Evolutionary conservation across 2,329 filamentous ascomycete species (phyloP).

Genomic region (Penicillium fuscoglaucum): DNA sequence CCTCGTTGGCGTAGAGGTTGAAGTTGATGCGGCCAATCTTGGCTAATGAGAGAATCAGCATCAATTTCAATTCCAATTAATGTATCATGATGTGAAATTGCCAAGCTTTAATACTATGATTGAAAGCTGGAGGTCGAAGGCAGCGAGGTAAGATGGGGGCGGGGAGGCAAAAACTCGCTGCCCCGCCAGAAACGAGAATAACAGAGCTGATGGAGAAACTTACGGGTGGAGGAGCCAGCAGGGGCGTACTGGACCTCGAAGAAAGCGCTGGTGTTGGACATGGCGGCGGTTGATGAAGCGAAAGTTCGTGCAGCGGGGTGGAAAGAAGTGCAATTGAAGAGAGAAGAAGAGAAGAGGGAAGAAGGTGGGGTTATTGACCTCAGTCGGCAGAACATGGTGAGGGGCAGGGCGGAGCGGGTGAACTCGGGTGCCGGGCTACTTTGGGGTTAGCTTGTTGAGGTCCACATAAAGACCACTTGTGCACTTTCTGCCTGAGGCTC

Average conservation of each 20-base stretch:
- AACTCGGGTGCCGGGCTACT: slow-evolving; percentile 28
- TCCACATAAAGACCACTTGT: slow-evolving; percentile 16
- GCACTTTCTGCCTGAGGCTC: slow-evolving; percentile 21
- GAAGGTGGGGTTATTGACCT: slow-evolving; percentile 49
- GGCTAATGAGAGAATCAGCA: slow-evolving; percentile 48
- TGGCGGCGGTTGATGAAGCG: slow-evolving; percentile 64
- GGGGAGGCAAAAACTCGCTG: slow-evolving; percentile 15
- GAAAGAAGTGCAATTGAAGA: slow-evolving; percentile 43
- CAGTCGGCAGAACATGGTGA: slow-evolving; percentile 47
- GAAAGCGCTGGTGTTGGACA: slow-evolving; percentile 69
- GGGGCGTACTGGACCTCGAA: slow-evolving; percentile 69
- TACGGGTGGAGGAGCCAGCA: slow-evolving; percentile 31
- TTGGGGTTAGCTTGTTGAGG: slow-evolving; percentile 27
- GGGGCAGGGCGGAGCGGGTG: slow-evolving; percentile 34
- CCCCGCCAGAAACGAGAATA: slow-evolving; percentile 21
- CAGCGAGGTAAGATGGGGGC: background rate
- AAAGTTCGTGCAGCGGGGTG: slow-evolving; percentile 32
- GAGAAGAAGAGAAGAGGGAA: slow-evolving; percentile 41
- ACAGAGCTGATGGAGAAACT: slow-evolving; percentile 20
- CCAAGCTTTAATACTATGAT: slow-evolving; percentile 1
- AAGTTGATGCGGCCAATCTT: slow-evolving; percentile 83
- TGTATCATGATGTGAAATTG: slow-evolving; percentile 23
- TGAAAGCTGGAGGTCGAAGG: background rate
- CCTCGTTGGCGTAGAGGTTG: slow-evolving; percentile 78
- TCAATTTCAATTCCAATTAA: slow-evolving; percentile 16